phyloP scores from a whole-genome alignment of 208 protist species.

The Trypanosoma platydactyli region DNA sequence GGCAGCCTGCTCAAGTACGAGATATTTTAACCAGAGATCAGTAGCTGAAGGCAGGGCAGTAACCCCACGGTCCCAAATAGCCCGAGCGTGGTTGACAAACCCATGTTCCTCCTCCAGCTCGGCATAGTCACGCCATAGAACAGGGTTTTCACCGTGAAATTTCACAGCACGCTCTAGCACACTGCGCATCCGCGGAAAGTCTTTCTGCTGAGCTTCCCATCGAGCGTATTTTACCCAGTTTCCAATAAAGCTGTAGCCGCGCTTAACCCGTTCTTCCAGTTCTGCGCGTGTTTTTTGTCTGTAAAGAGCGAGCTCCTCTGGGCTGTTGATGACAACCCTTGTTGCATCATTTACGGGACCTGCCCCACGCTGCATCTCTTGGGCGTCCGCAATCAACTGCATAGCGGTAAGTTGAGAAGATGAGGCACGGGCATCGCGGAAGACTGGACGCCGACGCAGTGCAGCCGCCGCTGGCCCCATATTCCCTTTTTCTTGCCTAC shows the following conservation, averaged over 20 bases:
- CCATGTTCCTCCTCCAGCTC: constrained; percentile 98
- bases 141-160: constrained; percentile 88
- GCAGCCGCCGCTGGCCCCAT: constrained; percentile 80
- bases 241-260: constrained; percentile 69
- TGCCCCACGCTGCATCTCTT: constrained; percentile 91
- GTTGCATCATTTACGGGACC: constrained; percentile 54
- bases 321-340: constrained; percentile 94
- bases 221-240: constrained; percentile 96
- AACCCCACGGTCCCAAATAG: constrained; percentile 97
- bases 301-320: constrained; percentile 95
- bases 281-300: constrained; percentile 92
- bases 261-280: constrained; percentile 93
- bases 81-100: constrained; percentile 97
- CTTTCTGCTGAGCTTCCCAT: constrained; percentile 97
- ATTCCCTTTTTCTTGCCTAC: constrained; percentile 32
- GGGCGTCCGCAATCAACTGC: constrained; percentile 97
- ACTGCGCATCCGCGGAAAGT: constrained; percentile 94
- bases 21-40: constrained; percentile 97
- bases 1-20: constrained; percentile 97
- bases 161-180: constrained; percentile 95
- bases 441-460: constrained; percentile 58
- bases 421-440: constrained; percentile 69
- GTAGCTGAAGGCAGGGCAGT: constrained; percentile 92
- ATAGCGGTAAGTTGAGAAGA: constrained; percentile 96
- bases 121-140: constrained; percentile 97